Evolutionary conservation across 495 filamentous ascomycete genomes (phyloP).

Genomic region (Bryoglossum gracile): DNA sequence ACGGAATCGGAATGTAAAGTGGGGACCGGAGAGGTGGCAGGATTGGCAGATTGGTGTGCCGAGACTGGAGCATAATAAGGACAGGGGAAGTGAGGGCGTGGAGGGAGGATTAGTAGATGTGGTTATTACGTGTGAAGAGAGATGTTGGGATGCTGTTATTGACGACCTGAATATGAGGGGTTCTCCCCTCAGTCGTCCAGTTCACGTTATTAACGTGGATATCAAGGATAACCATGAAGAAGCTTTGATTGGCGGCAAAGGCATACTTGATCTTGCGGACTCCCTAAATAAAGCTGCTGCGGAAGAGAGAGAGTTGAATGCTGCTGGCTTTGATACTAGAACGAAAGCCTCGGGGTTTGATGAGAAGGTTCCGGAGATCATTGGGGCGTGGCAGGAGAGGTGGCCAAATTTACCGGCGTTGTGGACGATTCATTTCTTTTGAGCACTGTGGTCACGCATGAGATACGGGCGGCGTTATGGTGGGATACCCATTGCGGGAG

Average conservation of each 20-base stretch:
- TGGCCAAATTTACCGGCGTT: conserved; percentile 86
- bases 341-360: conserved; percentile 70
- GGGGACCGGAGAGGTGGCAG: conserved; percentile 95
- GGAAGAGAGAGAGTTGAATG: conserved; percentile 63
- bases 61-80: conserved; percentile 53
- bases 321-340: conserved; percentile 60
- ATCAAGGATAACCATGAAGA: conserved; percentile 99
- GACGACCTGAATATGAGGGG: conserved; percentile 87
- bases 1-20: conserved; percentile 86
- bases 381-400: conserved; percentile 93
- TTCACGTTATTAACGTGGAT: conserved; percentile 96
- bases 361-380: conserved; percentile 83
- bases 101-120: conserved; percentile 90
- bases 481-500: conserved; percentile 18
- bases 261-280: conserved; percentile 86
- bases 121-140: conserved; percentile 95
- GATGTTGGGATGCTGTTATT: conserved; percentile 97
- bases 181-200: conserved; percentile 74
- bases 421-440: conserved; percentile 97
- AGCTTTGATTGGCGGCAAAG: conserved; percentile 80
- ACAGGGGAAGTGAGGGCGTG: conserved; percentile 68
- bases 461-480: conserved; percentile 11
- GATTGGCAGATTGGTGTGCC: conserved; percentile 90
- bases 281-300: conserved; percentile 74
- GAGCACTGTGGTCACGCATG: conserved; percentile 19